Base-by-base conservation (phyloP, 106 monocot species). In the Dioscorea zingiberensis region DNA sequence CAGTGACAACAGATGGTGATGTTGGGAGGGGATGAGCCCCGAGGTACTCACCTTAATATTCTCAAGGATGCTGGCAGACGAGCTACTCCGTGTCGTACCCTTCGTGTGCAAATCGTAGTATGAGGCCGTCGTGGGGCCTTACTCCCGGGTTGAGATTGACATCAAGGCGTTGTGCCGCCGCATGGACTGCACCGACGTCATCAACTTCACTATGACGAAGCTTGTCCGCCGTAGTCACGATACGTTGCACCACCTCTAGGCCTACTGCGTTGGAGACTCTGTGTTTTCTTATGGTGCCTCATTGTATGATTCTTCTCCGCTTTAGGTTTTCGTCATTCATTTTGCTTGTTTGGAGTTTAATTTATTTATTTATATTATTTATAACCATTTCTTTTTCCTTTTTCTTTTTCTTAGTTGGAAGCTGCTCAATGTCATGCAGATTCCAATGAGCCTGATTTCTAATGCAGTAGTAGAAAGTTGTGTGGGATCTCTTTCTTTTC, bases 361-460 rank as follows among this genome's bases (percentile, higher is more conserved):
- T 38, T 38, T 38, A 10, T 38, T 38, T 38, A 38, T 38, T 38
- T 38, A 8, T 10, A 38, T 6, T 38, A 0, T 38, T 10, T 38
- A 10, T 10, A 38, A 38, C 38, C 4, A 38, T 0, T 38, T 38
- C 25, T 57, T n/a, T n/a, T n/a, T n/a, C 44, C 14, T 6, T 38
- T 27, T 70, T 19, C 7, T 22, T 28, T 18, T 30, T 11, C 38
- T 2, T 3, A 30, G 60, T 54, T 61, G 23, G 22, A 51, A 71
- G 22, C 51, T 28, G 46, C 77, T 85, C 11, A 64, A 44, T 8
- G 77, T 82, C 49, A 74, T 89, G 22, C 63, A 72, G 44, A 89
- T 89, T 25, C 89, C 79, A 65, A 77, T 76, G 79, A 85, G 85
- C 23, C 74, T 63, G 1, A 64, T 89, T 1, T 74, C 72, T 7